These are phyloP conservation scores for Scutellaria minor DNA, from an alignment of 257 asterid species.

Conservation along the genomic window DNA sequence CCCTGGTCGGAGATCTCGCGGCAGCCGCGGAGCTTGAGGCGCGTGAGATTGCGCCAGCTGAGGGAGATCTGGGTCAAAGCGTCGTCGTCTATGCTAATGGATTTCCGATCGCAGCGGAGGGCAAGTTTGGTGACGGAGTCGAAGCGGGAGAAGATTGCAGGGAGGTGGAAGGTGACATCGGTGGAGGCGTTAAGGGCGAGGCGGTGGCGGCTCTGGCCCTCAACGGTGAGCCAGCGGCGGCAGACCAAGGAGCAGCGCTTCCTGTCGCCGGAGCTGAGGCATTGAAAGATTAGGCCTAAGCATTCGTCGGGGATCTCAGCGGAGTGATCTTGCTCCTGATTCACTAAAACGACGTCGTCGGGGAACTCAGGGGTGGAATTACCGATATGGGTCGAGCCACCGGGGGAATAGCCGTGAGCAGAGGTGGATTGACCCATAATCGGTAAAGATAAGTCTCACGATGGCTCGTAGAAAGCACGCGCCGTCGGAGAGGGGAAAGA, in stretches of 20 bases:
- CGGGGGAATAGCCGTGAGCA: conserved; percentile 4
- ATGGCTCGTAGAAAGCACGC: conserved; percentile 25
- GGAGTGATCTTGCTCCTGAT: conserved; percentile 48
- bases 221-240: conserved; percentile 69
- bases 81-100: conserved; percentile 64
- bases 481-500: conserved; percentile 20
- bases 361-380: conserved; percentile 23
- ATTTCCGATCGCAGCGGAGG: conserved; percentile 75
- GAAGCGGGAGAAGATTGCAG: conserved; percentile 62
- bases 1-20: conserved; percentile 75
- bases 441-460: background rate
- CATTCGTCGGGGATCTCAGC: conserved; percentile 82
- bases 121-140: conserved; percentile 76
- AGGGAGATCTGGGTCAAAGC: conserved; percentile 56
- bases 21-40: conserved; percentile 82
- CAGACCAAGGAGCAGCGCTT: conserved; percentile 70
- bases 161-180: conserved; percentile 46
- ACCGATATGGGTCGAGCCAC: background rate
- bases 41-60: conserved; percentile 60
- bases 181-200: conserved; percentile 58
- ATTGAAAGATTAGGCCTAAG: conserved; percentile 67
- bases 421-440: conserved; percentile 33
- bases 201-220: conserved; percentile 83
- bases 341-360: conserved; percentile 6
- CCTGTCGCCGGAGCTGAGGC: conserved; percentile 72